These are phyloP conservation scores for Penicillium polonicum DNA, from an alignment of 2,329 filamentous ascomycete genomes.

Conservation along the genomic window DNA sequence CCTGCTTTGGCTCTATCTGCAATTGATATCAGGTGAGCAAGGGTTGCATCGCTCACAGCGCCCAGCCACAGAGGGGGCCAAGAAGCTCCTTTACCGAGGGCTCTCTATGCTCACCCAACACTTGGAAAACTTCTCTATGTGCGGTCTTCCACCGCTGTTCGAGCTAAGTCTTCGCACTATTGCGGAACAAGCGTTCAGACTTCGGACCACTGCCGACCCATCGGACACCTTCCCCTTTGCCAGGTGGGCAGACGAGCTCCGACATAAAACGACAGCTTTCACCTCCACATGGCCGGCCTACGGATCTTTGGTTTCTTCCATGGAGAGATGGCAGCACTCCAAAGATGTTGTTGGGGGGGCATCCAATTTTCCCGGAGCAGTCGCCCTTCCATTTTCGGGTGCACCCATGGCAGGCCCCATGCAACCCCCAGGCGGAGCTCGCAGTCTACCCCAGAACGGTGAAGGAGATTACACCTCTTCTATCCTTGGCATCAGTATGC, in stretches of 20 bases:
- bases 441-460: slow-evolving; percentile 11
- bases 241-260: slow-evolving; percentile 36
- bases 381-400: slow-evolving; percentile 1
- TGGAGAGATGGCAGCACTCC: slow-evolving; percentile 31
- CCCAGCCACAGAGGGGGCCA: slow-evolving; percentile 36
- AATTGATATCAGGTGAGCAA: slow-evolving; percentile 34
- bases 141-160: slow-evolving; percentile 40
- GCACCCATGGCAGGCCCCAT: slow-evolving; percentile 7
- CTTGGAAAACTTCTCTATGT: slow-evolving; percentile 39
- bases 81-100: slow-evolving; percentile 38
- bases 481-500: slow-evolving; percentile 35
- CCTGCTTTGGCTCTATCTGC: slow-evolving; percentile 38
- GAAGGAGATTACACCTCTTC: slow-evolving; percentile 29
- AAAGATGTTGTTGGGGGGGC: slow-evolving; percentile 15
- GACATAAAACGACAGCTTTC: slow-evolving; percentile 30
- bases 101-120: slow-evolving; percentile 39
- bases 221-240: slow-evolving; percentile 35
- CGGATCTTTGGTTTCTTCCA: slow-evolving; percentile 29
- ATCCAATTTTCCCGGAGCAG: slow-evolving; percentile 10
- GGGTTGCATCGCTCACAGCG: slow-evolving; percentile 32
- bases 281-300: slow-evolving; percentile 36
- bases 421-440: slow-evolving; percentile 11
- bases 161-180: slow-evolving; percentile 39
- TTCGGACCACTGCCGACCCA: slow-evolving; percentile 31
- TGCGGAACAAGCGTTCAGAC: slow-evolving; percentile 33